phyloP scores from a whole-genome alignment of 192 early-diverging fungal genomes.

The Backusella morwellensis region DNA sequence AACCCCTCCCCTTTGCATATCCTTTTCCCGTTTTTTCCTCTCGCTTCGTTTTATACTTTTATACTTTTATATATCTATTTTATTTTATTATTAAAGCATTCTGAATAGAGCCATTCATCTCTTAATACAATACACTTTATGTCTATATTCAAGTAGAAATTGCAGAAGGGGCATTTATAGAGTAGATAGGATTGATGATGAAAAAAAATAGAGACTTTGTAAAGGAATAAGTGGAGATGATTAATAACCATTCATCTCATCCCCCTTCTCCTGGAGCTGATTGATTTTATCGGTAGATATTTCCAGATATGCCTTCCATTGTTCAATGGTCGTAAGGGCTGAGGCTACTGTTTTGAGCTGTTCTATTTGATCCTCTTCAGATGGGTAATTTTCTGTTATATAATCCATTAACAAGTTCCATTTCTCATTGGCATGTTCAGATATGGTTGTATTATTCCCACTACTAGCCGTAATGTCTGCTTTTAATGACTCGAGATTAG shows the following conservation, averaged over 20 bases:
- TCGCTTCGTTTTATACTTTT: not conserved
- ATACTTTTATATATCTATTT: not conserved
- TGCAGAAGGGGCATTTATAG: not conserved
- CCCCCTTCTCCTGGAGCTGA: not conserved
- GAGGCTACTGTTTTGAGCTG: not conserved
- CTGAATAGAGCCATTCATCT: not conserved
- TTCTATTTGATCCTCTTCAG: not conserved
- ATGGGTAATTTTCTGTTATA: not conserved
- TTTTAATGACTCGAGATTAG: not conserved
- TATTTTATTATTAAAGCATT: slow-evolving; percentile 4
- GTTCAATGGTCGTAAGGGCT: slow-evolving; percentile 1
- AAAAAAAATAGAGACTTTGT: no score
- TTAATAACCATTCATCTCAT: not conserved
- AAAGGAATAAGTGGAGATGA: not conserved
- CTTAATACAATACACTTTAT: not conserved
- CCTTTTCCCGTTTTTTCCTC: not conserved
- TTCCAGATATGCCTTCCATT: not conserved
- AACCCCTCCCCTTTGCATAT: not conserved
- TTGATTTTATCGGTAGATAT: not conserved
- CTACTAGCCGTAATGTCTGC: not conserved
- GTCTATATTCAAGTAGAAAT: no score
- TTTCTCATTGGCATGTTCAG: slow-evolving; percentile 7
- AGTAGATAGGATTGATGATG: not conserved
- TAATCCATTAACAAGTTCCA: slow-evolving; percentile 11
- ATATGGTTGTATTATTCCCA: not conserved